These are phyloP conservation scores for Oxytropis ochrocephala DNA, from an alignment of 306 rosid species.

Conservation along the genomic window DNA sequence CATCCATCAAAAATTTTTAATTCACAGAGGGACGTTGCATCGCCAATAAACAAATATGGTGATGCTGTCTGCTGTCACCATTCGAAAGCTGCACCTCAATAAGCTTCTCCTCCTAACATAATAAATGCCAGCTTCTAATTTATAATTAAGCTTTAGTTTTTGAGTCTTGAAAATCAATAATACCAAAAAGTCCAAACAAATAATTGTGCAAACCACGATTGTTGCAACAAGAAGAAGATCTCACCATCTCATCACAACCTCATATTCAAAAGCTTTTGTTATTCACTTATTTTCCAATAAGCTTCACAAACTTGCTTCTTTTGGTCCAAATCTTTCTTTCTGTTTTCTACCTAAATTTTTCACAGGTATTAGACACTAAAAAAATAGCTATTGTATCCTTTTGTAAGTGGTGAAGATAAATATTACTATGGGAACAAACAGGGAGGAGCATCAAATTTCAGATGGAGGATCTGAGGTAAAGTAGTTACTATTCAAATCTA, in stretches of 20 bases:
- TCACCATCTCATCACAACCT: conserved; percentile 21
- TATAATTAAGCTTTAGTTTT: conserved; percentile 19
- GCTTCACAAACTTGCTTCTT: not conserved
- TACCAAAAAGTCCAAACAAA: not conserved
- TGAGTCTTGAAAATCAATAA: conserved; percentile 12
- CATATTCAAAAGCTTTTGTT: conserved; percentile 12
- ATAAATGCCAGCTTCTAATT: conserved; percentile 1
- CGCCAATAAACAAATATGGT: conserved; percentile 27
- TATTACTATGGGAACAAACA: conserved; percentile 57
- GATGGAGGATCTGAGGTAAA: conserved; percentile 51
- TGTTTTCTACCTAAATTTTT: too few relatives aligned
- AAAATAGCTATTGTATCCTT: conserved; percentile 7
- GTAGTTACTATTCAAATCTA: conserved; percentile 9
- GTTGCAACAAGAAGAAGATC: not conserved
- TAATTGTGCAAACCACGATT: conserved; percentile 11
- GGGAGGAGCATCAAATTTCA: conserved; percentile 35
- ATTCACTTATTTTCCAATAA: conserved; percentile 16
- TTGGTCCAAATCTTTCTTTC: too few relatives aligned
- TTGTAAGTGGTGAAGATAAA: conserved; percentile 25
- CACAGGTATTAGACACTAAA: not conserved
- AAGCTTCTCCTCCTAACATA: conserved; percentile 14
- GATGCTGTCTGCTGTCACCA: conserved; percentile 25
- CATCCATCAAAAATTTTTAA: conserved; percentile 21
- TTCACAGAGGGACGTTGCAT: conserved; percentile 27
- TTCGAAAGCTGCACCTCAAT: conserved; percentile 28